Evolutionary conservation across 345 rosid genomes (phyloP).

Genomic region (Populus tremula): DNA sequence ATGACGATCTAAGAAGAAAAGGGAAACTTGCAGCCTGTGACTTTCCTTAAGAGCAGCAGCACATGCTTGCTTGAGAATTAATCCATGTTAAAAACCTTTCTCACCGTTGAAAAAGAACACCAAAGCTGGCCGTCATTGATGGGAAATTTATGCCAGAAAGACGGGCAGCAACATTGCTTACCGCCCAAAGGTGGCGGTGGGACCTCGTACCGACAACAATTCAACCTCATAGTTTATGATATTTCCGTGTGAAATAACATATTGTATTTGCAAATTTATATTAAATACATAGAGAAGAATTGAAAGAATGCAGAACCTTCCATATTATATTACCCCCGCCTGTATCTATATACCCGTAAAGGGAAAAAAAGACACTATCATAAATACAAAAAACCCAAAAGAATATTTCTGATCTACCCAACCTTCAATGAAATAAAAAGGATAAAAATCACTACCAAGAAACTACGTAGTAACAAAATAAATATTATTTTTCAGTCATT

Average conservation of each 20-base stretch:
- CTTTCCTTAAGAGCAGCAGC: background rate
- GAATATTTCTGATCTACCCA: constrained; percentile 8
- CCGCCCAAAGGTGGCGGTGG: background rate
- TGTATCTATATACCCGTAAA: constrained; percentile 1
- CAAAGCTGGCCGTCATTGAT: background rate
- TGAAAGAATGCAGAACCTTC: constrained; percentile 11
- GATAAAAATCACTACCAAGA: background rate
- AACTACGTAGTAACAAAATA: background rate
- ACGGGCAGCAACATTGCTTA: background rate
- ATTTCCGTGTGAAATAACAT: background rate
- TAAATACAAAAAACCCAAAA: background rate
- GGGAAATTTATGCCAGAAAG: background rate
- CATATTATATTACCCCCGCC: background rate
- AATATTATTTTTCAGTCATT: constrained; percentile 35
- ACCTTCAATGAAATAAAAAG: background rate
- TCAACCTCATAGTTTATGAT: background rate
- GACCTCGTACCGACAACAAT: background rate
- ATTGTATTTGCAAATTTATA: background rate
- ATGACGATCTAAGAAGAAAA: background rate
- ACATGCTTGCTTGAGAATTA: background rate
- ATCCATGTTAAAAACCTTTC: background rate
- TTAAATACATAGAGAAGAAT: background rate
- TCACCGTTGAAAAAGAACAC: background rate
- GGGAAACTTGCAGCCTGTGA: background rate
- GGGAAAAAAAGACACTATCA: background rate